Conservation (phyloP, 352 stramenopile genomes). For the Halophytophthora batemanensis region DNA sequence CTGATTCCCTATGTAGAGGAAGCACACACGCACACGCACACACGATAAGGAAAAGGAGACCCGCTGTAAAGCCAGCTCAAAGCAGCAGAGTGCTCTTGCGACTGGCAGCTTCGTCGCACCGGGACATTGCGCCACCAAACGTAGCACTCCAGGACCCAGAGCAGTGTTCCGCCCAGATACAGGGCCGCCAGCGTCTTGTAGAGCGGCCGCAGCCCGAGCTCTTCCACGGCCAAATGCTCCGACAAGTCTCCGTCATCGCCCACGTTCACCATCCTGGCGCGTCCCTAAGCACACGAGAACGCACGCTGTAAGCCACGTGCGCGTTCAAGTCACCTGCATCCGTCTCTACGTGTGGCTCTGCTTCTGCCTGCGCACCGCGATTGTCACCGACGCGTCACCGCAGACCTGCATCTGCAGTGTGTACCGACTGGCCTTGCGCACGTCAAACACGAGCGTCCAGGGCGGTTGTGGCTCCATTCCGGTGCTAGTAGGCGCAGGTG, state of each 20-base stretch:
- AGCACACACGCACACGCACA: background rate
- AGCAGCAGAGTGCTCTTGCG: background rate
- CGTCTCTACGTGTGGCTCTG: too few relatives aligned
- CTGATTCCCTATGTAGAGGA: slow-evolving; percentile 59
- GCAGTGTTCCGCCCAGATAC: slow-evolving; percentile 34
- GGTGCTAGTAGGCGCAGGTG: slow-evolving; percentile 13
- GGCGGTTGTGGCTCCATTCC: slow-evolving; percentile 3
- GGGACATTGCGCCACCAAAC: slow-evolving; percentile 33
- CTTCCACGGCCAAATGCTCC: slow-evolving; percentile 60
- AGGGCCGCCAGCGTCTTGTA: slow-evolving; percentile 51
- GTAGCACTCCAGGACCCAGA: slow-evolving; percentile 54
- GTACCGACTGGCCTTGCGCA: slow-evolving; percentile 46
- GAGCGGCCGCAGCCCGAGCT: slow-evolving; percentile 51
- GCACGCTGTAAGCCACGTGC: too few relatives aligned
- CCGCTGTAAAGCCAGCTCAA: background rate
- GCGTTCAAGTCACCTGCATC: too few relatives aligned
- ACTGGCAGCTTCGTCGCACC: too few relatives aligned
- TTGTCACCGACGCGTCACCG: slow-evolving; percentile 42
- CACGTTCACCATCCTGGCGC: slow-evolving; percentile 52
- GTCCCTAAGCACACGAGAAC: slow-evolving; percentile 20
- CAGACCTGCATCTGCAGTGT: slow-evolving; percentile 64
- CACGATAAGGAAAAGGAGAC: background rate
- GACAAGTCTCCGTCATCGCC: slow-evolving; percentile 46
- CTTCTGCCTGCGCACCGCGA: slow-evolving; percentile 25
- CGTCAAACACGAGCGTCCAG: slow-evolving; percentile 31